phyloP scores from a whole-genome alignment of 1,139 yeast genomes.

The Tardiomyces digboiensis region DNA sequence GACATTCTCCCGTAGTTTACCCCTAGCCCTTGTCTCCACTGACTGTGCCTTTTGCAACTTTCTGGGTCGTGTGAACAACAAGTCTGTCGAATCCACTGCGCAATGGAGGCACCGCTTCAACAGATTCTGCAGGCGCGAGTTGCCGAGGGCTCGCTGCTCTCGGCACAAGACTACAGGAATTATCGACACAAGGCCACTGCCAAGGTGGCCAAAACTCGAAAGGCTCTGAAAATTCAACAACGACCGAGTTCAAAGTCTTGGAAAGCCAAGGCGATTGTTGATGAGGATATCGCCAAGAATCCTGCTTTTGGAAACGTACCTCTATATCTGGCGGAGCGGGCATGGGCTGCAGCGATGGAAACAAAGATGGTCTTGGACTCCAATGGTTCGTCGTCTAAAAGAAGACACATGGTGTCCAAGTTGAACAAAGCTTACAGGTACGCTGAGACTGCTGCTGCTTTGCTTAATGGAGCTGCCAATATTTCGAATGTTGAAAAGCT shows the following conservation, averaged over 20 bases:
- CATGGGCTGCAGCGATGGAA: conserved; percentile 59
- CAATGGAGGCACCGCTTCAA: not conserved
- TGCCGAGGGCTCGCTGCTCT: conserved; percentile 28
- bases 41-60: too few species aligned
- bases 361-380: conserved; percentile 49
- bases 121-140: not conserved
- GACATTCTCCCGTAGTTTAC: too few species aligned
- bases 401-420: conserved; percentile 52
- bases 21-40: too few species aligned
- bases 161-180: conserved; percentile 27
- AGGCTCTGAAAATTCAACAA: conserved; percentile 44
- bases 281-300: conserved; percentile 40
- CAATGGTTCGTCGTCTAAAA: conserved; percentile 33
- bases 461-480: conserved; percentile 29
- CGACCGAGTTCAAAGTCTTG: conserved; percentile 38
- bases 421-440: conserved; percentile 52
- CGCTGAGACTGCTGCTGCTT: conserved; percentile 35
- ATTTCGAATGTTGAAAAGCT: conserved; percentile 20
- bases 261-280: conserved; percentile 26
- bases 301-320: conserved; percentile 39
- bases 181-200: conserved; percentile 27
- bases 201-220: conserved; percentile 46
- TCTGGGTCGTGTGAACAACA: too few species aligned
- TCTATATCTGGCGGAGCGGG: conserved; percentile 49
- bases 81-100: too few species aligned